Evolutionary conservation across 192 early-diverging fungal species (phyloP).

Genomic region (Coemansia sp.): DNA sequence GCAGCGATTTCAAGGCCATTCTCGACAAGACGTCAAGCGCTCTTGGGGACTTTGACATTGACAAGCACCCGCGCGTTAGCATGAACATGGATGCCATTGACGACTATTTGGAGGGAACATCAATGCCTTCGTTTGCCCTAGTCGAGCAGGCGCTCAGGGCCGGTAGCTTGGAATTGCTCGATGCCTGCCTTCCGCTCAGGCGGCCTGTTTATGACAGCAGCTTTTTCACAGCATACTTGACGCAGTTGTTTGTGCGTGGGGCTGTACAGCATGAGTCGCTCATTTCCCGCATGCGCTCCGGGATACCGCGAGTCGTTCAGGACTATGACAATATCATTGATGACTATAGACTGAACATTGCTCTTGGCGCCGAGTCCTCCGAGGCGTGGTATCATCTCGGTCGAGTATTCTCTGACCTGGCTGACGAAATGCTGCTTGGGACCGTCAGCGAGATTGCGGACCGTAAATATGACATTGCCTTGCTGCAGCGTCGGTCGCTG

Average conservation of each 20-base stretch:
- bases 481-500: conserved; percentile 36
- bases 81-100: conserved; percentile 46
- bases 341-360: conserved; percentile 45
- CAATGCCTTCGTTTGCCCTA: conserved; percentile 44
- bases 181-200: not conserved
- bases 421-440: conserved; percentile 45
- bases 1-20: conserved; percentile 43
- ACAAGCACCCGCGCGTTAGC: conserved; percentile 26
- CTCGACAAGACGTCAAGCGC: conserved; percentile 23
- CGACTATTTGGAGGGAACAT: conserved; percentile 38
- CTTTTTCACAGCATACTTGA: conserved; percentile 8
- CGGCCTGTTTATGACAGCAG: not conserved
- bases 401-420: conserved; percentile 41
- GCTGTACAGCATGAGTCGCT: conserved; percentile 39
- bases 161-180: conserved; percentile 5
- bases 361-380: conserved; percentile 24
- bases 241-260: conserved; percentile 44
- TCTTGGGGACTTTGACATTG: conserved; percentile 28
- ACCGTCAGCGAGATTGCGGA: conserved; percentile 37
- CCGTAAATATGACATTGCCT: conserved; percentile 27
- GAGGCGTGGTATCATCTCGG: conserved; percentile 42
- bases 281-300: conserved; percentile 41
- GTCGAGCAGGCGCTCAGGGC: conserved; percentile 11
- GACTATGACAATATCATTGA: conserved; percentile 51
- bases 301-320: conserved; percentile 33